Evolutionary conservation across 345 rosid genomes (phyloP), one percentile per base, ranked within the genome.

Genomic region (Psidium guajava): DNA sequence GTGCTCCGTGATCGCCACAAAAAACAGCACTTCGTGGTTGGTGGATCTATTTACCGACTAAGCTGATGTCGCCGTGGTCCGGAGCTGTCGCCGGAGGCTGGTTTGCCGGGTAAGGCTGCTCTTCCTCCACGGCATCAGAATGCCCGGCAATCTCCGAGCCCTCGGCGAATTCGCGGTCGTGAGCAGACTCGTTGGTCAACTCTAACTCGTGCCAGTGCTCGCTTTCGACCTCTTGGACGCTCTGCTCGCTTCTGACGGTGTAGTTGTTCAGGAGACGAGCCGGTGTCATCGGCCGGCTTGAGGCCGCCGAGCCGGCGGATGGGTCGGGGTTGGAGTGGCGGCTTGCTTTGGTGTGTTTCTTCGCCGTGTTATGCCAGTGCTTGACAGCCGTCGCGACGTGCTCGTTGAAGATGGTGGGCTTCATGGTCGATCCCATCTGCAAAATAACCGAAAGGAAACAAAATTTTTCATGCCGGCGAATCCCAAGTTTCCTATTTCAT

Each of bases 351-450:
- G 91, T 87, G 82, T 93, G 90, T 85, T 89, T 93, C 90, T 91
- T 95, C 1, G 99, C 98, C 3, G 90, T 57, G 22, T 83, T 89
- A 87, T 87, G 98, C 99, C 99, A 94, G 61, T 87, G 91, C 88
- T 92, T 95, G 5, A 96, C 83, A 10, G 99, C 96, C 11, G 89
- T 64, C 9, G 97, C 98, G 47, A 95, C 95, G 84, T 90, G 89
- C 8, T 97, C 96, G 32, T 96, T 94, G 85, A 97, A 97, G 61
- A 97, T 90, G 16, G 98, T 89, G 32, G 99, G 93, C 89, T 94
- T 97, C 98, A 97, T 94, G 85, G 64, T 91, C 7, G 94, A 84
- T 54, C 99, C 99, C 99, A 97, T 97, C 98, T 97, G 90, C 54
- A 81, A 59, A 59, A 81, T 82, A 82, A 61, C 61, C 16, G 12